Percentiles rank a stretch among this genome's conserved stretches.
phyloP scores from a whole-genome alignment of 2,329 filamentous ascomycete genomes.

The Colletotrichum sp. region DNA sequence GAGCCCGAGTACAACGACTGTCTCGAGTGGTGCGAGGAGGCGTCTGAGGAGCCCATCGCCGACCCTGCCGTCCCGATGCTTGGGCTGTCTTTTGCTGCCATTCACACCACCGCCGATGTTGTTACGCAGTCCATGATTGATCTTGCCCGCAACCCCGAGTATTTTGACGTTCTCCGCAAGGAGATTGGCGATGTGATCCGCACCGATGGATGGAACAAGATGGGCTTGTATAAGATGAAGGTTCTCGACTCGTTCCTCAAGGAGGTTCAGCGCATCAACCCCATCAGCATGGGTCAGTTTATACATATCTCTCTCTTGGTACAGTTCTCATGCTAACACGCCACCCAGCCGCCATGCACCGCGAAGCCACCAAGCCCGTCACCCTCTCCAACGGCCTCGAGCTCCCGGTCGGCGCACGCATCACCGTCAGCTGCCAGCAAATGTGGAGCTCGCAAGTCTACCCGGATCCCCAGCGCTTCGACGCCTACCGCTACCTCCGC shows the following conservation, averaged over 20 bases:
- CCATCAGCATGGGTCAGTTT: background rate
- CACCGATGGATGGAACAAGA: conserved; percentile 19
- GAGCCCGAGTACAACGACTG: conserved; percentile 22
- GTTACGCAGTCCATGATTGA: conserved; percentile 25
- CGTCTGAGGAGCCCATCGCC: background rate
- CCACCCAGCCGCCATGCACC: conserved; percentile 2
- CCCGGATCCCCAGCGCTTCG: conserved; percentile 5
- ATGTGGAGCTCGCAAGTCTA: conserved; percentile 11
- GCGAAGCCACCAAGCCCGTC: conserved; percentile 5
- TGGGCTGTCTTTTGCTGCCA: conserved; percentile 25
- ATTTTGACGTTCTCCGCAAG: conserved; percentile 25
- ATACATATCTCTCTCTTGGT: too few species aligned
- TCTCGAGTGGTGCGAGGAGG: conserved; percentile 26
- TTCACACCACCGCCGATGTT: conserved; percentile 28
- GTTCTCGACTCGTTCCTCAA: conserved; percentile 16
- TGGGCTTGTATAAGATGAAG: conserved; percentile 18
- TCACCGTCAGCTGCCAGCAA: conserved; percentile 2
- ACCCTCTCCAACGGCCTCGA: conserved; percentile 15
- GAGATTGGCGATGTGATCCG: conserved; percentile 25
- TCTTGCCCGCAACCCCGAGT: conserved; percentile 24
- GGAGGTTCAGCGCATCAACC: conserved; percentile 8
- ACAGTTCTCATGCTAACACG: too few species aligned
- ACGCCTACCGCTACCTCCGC: conserved; percentile 9
- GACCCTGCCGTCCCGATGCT: conserved; percentile 20
- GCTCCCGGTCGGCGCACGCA: conserved; percentile 14